Evolutionary conservation across 2,329 filamentous ascomycete species (phyloP), one percentile per base, ranked within the genome.

Genomic region (Aspergillus pseudonomiae): DNA sequence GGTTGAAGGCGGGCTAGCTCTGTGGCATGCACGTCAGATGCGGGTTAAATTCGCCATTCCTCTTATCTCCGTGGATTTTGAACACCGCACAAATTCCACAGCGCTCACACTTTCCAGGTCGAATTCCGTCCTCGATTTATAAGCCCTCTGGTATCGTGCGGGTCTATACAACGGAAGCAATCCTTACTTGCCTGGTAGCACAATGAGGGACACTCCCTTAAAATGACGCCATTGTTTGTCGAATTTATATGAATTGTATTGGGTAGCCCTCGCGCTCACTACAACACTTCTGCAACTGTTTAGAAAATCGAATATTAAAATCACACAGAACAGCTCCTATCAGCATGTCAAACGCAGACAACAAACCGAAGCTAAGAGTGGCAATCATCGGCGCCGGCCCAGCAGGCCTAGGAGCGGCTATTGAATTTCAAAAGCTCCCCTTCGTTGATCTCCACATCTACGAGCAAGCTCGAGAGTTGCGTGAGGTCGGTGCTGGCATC

Each of bases 301-400:
- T 9, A 0, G 0, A n/a, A 24, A 6, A 5, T 46, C 6, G 6
- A 21, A 5, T 14, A 4, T 5, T 14, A 0, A 14, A 46, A 4
- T 24, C 6, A 24, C 5, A 46, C 0, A 12, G 12, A 12, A 1
- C 11, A 46, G 14, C 9, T 11, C 11, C 28, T n/a, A 19, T 26
- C 36, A 36, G 54, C 12, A 58, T 57, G 60, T 41, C 53, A 28
- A 54, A 39, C 10, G 2, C 30, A 9, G 32, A 5, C 7, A 4
- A 19, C 5, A 21, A 45, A 12, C 14, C 36, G 24, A 64, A 59
- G n/a, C 30, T 67, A 26, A 53, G 59, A 26, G 58, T 67, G 21
- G 65, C 61, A 11, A 46, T 67, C 24, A 63, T 67, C 43, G 63
- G 65, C 3, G 65, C 65, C 19, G 65, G 65, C 3, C 63, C 63